Evolutionary conservation across 169 alveolate genomes (phyloP), one percentile per base, ranked within the genome.

Genomic region (Plasmodium inui): DNA sequence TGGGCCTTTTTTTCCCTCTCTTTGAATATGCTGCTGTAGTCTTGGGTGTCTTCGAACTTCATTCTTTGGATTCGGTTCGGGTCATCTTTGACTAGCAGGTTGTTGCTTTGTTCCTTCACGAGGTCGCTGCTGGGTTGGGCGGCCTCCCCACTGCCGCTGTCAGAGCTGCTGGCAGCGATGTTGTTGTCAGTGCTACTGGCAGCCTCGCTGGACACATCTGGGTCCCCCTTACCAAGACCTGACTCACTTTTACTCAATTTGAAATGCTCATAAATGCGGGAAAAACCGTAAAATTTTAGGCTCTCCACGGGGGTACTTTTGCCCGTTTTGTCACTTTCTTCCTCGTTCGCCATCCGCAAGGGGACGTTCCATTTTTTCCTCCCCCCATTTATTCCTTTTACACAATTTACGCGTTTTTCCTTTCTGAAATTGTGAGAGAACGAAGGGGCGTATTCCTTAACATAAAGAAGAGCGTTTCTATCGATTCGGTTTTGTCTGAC

Each of bases 51-150:
- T 76, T 86, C 93, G 70, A 86, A 86, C 19, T 10, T 53, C 41
- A 86, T 55, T 86, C 67, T 86, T 76, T 86, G 86, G 79, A 86
- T 86, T 55, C 93, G 78, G 44, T 86, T 73, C n/a, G 93, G 93
- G 44, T 86, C 93, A 50, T 86, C 93, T 55, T 86, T 86, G 41
- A 86, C 93, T 46, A 86, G 44, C 67, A 86, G 53, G 32, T 50
- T 86, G 72, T 30, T 55, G 7, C 28, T 86, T 76, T 19, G 79
- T 12, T 55, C 67, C 71, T 86, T 86, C 22, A 57, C 32, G 19
- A 14, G 10, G 80, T 86, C 81, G 44, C 79, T 86, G 71, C 61
- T 78, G 26, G 86, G 46, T 81, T 37, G 73, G 37, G 37, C 6
- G n/a, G 28, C n/a, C 61, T 22, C 61, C 86, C 61, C 37, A 22